Evolutionary conservation across 331 rosid genomes (phyloP).

Genomic region (Malus hybrid): DNA sequence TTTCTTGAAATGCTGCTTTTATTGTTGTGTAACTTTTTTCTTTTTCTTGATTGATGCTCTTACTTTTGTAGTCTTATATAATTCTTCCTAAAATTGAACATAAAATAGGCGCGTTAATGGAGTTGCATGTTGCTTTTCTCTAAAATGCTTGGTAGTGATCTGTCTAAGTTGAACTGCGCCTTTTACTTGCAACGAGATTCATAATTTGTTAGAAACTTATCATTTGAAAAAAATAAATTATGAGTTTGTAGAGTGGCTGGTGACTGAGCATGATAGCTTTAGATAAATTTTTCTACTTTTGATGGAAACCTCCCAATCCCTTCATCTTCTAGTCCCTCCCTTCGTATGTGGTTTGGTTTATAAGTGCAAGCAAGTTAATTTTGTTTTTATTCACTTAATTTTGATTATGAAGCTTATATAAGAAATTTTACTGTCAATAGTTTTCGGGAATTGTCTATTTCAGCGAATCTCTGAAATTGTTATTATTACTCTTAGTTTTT

Average conservation of each 20-base stretch:
- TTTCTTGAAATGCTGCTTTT: background rate
- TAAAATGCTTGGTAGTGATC: background rate
- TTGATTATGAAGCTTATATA: background rate
- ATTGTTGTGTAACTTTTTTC: background rate
- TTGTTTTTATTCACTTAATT: background rate
- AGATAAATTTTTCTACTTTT: background rate
- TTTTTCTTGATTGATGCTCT: background rate
- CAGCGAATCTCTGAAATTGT: background rate
- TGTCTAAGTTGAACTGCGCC: background rate
- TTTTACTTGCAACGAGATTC: background rate
- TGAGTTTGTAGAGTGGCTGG: background rate
- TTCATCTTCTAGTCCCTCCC: background rate
- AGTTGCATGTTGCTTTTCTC: background rate
- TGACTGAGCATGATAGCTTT: background rate
- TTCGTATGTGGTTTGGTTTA: background rate
- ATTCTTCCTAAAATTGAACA: background rate
- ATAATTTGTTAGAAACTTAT: background rate
- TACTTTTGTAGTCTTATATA: background rate
- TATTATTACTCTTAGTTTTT: background rate
- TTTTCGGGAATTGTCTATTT: background rate
- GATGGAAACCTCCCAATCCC: background rate
- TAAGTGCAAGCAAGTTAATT: background rate
- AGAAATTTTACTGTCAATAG: background rate
- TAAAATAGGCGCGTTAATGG: background rate
- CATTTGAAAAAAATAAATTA: background rate